Evolutionary conservation across 768 basidiomycete species (phyloP), one percentile per base, ranked within the genome.

Genomic region (Naganishia antarctica): DNA sequence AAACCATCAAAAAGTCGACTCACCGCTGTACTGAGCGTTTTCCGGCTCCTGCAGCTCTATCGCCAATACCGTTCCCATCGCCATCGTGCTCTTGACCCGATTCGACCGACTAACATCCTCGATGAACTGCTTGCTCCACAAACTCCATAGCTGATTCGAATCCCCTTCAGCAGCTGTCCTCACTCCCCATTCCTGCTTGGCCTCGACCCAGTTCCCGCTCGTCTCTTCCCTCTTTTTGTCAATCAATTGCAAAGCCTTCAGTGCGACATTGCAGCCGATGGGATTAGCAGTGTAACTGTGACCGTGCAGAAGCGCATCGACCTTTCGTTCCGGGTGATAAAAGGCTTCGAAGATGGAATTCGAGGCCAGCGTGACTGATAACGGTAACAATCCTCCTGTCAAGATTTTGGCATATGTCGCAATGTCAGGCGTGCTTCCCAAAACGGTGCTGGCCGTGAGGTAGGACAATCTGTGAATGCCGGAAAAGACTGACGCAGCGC

Each of bases 231-330:
- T 73, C 16, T 84, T 74, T 46, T 80, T 80, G 51, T 87, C 85
- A 8, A 93, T 73, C 64, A 88, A 78, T 34, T 83, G 80, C 44
- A 97, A 80, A 3, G 91, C 84, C 76, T 86, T 84, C 69, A 87
- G 86, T 0, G 94, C 94, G 13, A 96, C 89, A 67, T 89, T 87
- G 76, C 94, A 97, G 0, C 91, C 94, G 41, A 96, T 82, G 0
- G 94, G 84, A 74, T 96, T 90, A 2, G 94, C 94, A 0, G 91
- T 96, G 76, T 98, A 98, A 63, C 89, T 91, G 75, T 98, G 94
- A 0, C 94, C 94, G 66, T 98, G 94, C 1, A 97, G 80, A 15
- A 98, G 80, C 16, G 94, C 91, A 66, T 89, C 84, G n/a, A 82
- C 82, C 76, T 97, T 97, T 37, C 81, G 81, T 34, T 83, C 81